Conservation (phyloP, 805 yeast species). For the Teunomyces lycoperdinae region DNA sequence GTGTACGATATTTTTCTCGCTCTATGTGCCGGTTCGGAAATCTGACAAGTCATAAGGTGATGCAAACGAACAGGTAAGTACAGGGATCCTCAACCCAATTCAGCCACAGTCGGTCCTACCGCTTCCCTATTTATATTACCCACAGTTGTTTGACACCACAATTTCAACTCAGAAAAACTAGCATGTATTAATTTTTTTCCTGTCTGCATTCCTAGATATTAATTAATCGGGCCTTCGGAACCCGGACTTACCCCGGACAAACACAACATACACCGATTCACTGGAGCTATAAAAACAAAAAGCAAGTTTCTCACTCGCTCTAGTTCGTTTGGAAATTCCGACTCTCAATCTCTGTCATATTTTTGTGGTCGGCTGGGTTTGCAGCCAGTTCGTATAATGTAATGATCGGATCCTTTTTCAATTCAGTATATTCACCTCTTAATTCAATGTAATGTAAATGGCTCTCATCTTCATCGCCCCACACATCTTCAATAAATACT, state of each 20-base stretch:
- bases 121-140: background rate
- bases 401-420: conserved; percentile 66
- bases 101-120: background rate
- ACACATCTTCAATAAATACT: conserved; percentile 61
- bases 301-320: background rate
- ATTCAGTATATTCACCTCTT: conserved; percentile 64
- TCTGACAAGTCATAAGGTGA: no score
- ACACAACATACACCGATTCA: no score
- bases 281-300: background rate
- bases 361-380: conserved; percentile 82
- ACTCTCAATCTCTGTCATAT: conserved; percentile 11
- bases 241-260: background rate
- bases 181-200: no score
- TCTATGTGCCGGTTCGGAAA: no score
- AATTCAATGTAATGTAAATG: conserved; percentile 70
- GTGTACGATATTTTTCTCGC: background rate
- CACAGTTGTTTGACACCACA: no score
- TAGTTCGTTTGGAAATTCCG: conserved; percentile 2
- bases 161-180: no score
- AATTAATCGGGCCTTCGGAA: background rate
- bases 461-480: conserved; percentile 47
- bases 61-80: no score
- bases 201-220: background rate
- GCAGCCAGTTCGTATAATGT: conserved; percentile 88
- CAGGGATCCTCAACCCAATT: no score